phyloP scores from a whole-genome alignment of 2,329 filamentous ascomycete species.

The Beauveria caledonica region DNA sequence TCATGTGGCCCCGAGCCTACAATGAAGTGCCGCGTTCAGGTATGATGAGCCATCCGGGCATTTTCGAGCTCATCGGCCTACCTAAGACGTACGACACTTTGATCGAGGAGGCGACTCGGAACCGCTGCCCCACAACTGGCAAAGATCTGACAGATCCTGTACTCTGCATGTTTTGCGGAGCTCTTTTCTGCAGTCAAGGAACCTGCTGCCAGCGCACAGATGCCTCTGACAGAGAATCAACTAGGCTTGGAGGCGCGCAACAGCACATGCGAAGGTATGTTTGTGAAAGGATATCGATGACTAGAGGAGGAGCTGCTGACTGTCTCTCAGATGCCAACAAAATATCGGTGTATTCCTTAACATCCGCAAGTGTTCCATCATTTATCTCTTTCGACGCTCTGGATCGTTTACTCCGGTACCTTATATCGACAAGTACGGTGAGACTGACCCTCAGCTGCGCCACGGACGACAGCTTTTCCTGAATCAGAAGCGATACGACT shows the following conservation, averaged over 20 bases:
- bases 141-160: slow-evolving; percentile 87
- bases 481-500: slow-evolving; percentile 90
- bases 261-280: slow-evolving; percentile 81
- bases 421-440: slow-evolving; percentile 92
- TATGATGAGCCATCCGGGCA: slow-evolving; percentile 68
- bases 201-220: slow-evolving; percentile 75
- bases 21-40: slow-evolving; percentile 32
- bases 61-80: slow-evolving; percentile 88
- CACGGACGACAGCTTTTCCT: slow-evolving; percentile 84
- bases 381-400: slow-evolving; percentile 74
- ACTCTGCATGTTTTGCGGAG: slow-evolving; percentile 89
- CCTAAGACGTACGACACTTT: slow-evolving; percentile 87
- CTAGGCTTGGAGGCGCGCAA: slow-evolving; percentile 70
- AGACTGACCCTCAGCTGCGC: slow-evolving; percentile 84
- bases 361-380: slow-evolving; percentile 88
- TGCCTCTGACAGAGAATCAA: slow-evolving; percentile 33
- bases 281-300: background rate
- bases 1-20: slow-evolving; percentile 28
- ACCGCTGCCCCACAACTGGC: slow-evolving; percentile 79
- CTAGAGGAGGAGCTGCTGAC: background rate
- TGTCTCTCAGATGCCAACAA: slow-evolving; percentile 62
- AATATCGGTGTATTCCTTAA: slow-evolving; percentile 94
- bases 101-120: slow-evolving; percentile 81
- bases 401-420: slow-evolving; percentile 83
- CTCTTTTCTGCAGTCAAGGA: slow-evolving; percentile 92